Evolutionary conservation across 2,329 filamentous ascomycete genomes (phyloP).

Genomic region (Penicillium sp.): DNA sequence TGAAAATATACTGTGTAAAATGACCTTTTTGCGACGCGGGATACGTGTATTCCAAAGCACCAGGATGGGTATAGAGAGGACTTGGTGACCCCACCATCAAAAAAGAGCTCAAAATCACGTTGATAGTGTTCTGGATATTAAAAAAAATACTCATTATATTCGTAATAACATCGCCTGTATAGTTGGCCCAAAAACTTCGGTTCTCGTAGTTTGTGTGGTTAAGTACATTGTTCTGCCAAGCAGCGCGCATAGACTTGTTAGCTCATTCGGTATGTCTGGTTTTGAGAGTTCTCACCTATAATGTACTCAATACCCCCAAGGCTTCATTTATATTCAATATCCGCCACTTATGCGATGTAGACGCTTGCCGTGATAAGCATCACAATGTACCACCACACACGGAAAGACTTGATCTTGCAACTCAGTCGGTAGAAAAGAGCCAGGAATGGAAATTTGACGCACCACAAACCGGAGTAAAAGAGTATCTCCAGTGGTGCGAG

Average conservation of each 20-base stretch:
- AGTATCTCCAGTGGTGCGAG: constrained; percentile 18
- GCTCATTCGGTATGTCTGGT: too few relatives aligned
- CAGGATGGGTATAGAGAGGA: constrained; percentile 20
- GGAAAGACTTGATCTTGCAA: constrained; percentile 15
- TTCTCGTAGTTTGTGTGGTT: constrained; percentile 20
- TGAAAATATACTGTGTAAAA: constrained; percentile 20
- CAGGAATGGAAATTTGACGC: constrained; percentile 22
- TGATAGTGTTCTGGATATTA: background rate
- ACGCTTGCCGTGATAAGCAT: constrained; percentile 8
- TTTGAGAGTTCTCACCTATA: constrained; percentile 11
- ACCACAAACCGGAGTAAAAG: constrained; percentile 18
- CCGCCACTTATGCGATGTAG: constrained; percentile 16
- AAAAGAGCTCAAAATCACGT: background rate
- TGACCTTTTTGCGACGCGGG: constrained; percentile 13
- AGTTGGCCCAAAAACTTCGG: constrained; percentile 17
- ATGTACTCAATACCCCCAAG: constrained; percentile 12
- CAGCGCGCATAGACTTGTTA: background rate
- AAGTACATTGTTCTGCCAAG: constrained; percentile 13
- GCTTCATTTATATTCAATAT: constrained; percentile 22
- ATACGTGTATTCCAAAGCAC: constrained; percentile 18
- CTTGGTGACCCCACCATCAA: background rate
- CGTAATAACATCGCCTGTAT: constrained; percentile 17
- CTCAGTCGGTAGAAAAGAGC: constrained; percentile 19
- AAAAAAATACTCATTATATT: constrained; percentile 20
- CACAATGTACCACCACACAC: constrained; percentile 22